These are phyloP conservation scores for Boletus bicolor DNA, from an alignment of 768 basidiomycete genomes.

Conservation along the genomic window DNA sequence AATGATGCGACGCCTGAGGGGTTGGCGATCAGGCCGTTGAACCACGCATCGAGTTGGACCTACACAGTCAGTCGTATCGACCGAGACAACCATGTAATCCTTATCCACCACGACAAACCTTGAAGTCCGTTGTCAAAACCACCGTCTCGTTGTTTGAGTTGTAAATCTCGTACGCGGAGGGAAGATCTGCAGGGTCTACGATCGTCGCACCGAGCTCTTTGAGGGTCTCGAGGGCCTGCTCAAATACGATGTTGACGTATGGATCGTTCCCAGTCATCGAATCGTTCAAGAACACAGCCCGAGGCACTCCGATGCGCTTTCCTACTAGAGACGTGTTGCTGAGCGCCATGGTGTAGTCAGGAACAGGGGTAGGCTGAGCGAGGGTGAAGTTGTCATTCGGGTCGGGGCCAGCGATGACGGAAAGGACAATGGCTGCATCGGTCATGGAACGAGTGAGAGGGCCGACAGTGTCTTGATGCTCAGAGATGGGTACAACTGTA, in stretches of 20 bases:
- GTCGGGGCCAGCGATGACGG: slow-evolving; percentile 54
- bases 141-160: slow-evolving; percentile 51
- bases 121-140: slow-evolving; percentile 57
- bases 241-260: slow-evolving; percentile 37
- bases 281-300: slow-evolving; percentile 33
- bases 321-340: slow-evolving; percentile 45
- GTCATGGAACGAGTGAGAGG: slow-evolving; percentile 52
- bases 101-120: slow-evolving; percentile 35
- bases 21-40: slow-evolving; percentile 43
- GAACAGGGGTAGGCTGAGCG: slow-evolving; percentile 48
- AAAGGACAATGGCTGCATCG: slow-evolving; percentile 54
- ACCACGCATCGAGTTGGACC: slow-evolving; percentile 54
- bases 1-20: slow-evolving; percentile 59
- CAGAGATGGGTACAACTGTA: slow-evolving; percentile 54
- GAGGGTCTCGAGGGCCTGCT: slow-evolving; percentile 38
- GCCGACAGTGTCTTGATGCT: slow-evolving; percentile 57
- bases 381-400: slow-evolving; percentile 54
- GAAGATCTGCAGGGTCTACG: slow-evolving; percentile 62
- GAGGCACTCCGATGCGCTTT: slow-evolving; percentile 53
- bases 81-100: neutral
- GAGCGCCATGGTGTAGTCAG: slow-evolving; percentile 55
- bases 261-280: slow-evolving; percentile 26
- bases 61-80: slow-evolving; percentile 16
- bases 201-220: slow-evolving; percentile 44
- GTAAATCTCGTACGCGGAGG: slow-evolving; percentile 49